These are phyloP conservation scores for Tritrichomonas musculus DNA, from an alignment of 208 protist species.

Conservation along the genomic window DNA sequence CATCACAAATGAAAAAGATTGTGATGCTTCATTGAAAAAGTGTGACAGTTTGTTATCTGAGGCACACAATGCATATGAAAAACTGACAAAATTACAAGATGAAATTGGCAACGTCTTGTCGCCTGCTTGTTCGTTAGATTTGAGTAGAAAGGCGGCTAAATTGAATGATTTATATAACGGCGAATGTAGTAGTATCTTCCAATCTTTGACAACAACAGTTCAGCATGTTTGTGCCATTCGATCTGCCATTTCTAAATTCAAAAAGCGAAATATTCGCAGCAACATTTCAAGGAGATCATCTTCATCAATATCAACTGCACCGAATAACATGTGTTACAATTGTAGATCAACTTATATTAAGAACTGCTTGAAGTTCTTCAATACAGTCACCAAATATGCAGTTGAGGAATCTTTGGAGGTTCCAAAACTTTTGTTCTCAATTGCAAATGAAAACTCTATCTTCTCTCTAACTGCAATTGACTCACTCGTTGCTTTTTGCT, in stretches of 20 bases:
- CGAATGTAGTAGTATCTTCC: not conserved
- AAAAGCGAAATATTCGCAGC: not conserved
- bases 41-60: not conserved
- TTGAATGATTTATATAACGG: not conserved
- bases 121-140: not conserved
- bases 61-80: not conserved
- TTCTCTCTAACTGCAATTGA: not conserved
- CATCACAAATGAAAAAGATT: slow-evolving; percentile 35
- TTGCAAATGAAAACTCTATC: not conserved
- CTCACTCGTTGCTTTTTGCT: not conserved
- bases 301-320: not conserved
- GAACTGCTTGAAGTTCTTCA: not conserved
- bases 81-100: not conserved
- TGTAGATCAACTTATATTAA: not conserved
- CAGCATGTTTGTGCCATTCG: not conserved
- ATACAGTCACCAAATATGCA: not conserved
- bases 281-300: too few species aligned
- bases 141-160: not conserved
- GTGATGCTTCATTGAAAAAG: not conserved
- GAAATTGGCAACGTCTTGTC: not conserved
- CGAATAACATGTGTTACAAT: not conserved
- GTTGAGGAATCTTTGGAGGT: not conserved
- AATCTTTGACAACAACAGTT: not conserved
- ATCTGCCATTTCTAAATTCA: not conserved
- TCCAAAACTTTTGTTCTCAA: not conserved